These are phyloP conservation scores for Durotheca rogersii DNA, from an alignment of 495 filamentous ascomycete genomes.

Conservation along the genomic window DNA sequence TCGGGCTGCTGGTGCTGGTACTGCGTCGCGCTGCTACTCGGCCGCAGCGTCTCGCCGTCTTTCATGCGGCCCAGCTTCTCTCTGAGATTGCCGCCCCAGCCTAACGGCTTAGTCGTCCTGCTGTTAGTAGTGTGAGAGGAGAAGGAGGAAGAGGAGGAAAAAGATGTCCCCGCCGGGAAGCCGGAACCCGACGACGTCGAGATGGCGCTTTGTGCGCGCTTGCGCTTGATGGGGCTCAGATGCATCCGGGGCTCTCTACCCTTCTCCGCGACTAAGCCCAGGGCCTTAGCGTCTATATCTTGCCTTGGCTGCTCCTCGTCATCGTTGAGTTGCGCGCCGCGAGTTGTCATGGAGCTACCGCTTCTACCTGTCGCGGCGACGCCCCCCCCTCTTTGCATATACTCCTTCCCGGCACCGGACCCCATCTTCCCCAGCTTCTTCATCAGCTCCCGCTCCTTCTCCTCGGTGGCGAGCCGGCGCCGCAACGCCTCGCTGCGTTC, in stretches of 20 bases:
- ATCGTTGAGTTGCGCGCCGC: background rate
- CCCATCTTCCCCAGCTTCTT: conserved; percentile 63
- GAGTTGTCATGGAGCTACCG: background rate
- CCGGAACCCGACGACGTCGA: conserved; percentile 36
- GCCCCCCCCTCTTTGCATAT: conserved; percentile 53
- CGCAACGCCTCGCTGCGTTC: conserved; percentile 67
- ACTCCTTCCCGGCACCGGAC: conserved; percentile 71
- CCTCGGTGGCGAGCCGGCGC: conserved; percentile 65
- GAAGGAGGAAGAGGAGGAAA: conserved; percentile 5
- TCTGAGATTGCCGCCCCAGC: conserved; percentile 51
- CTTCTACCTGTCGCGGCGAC: conserved; percentile 3
- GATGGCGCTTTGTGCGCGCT: conserved; percentile 49
- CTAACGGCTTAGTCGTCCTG: conserved; percentile 35
- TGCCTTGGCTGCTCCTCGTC: conserved; percentile 25
- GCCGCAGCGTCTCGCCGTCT: conserved; percentile 50
- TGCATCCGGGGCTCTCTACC: conserved; percentile 57
- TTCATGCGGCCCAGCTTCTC: conserved; percentile 55
- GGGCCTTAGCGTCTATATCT: conserved; percentile 45
- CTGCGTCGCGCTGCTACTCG: background rate
- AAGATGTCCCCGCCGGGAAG: conserved; percentile 7
- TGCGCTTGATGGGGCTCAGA: conserved; percentile 74
- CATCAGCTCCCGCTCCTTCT: conserved; percentile 81
- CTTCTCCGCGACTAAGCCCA: conserved; percentile 59
- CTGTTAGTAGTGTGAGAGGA: conserved; percentile 2
- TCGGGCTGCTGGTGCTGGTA: conserved; percentile 4